A percentile compares a stretch with the other conserved stretches of the same genome.
Conservation (phyloP, 139 green algal species). For the Coelastrella sp. region DNA sequence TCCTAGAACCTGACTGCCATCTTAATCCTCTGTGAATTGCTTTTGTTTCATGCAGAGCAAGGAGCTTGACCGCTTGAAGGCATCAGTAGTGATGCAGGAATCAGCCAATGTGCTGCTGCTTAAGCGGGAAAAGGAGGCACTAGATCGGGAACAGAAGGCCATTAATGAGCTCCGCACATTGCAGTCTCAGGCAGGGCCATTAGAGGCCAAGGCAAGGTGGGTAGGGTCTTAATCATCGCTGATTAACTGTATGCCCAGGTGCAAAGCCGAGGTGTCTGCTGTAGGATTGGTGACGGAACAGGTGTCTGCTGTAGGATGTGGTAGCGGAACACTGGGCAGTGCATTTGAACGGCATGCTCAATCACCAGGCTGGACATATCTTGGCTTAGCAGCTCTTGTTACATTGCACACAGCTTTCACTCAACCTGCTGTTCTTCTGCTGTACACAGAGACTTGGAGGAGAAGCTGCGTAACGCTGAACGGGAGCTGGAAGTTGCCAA, state of each 20-base stretch:
- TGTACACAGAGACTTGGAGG: slow-evolving; percentile 26
- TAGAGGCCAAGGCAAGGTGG: slow-evolving; percentile 12
- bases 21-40: background rate
- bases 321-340: no score
- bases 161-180: background rate
- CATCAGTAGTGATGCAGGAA: background rate
- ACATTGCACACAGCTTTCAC: no score
- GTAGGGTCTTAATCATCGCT: no score
- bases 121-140: background rate
- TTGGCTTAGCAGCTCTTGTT: no score
- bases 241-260: no score
- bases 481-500: background rate
- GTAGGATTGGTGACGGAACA: no score
- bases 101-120: slow-evolving; percentile 19
- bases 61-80: slow-evolving; percentile 1
- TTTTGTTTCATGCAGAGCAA: background rate
- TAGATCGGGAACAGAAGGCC: background rate
- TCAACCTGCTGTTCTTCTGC: no score
- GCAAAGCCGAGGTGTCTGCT: no score
- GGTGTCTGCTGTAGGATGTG: no score
- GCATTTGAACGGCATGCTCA: no score
- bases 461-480: background rate
- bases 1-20: background rate
- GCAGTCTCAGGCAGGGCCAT: background rate
- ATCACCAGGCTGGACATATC: no score